phyloP scores from a whole-genome alignment of 1,284 basidiomycete species.

The Cronartium quercuum region DNA sequence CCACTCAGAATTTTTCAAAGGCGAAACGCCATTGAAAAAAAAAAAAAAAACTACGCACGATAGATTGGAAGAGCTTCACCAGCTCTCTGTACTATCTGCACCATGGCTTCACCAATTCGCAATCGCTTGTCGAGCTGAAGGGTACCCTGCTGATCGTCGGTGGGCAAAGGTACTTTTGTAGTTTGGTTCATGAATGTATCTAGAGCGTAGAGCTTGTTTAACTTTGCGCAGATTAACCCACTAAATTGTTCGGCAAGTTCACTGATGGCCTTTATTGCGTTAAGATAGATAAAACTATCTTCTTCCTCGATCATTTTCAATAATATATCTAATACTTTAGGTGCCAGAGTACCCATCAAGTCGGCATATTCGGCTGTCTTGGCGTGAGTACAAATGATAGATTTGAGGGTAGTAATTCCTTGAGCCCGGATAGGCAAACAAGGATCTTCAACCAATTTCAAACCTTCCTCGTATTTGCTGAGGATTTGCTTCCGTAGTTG shows the following conservation, averaged over 20 bases:
- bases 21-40: background rate
- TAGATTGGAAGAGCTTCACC: constrained; percentile 65
- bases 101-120: constrained; percentile 81
- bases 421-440: constrained; percentile 92
- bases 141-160: constrained; percentile 1
- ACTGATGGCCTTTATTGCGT: constrained; percentile 80
- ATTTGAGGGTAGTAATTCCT: constrained; percentile 71
- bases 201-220: constrained; percentile 59
- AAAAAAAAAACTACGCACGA: constrained; percentile 54
- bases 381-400: constrained; percentile 58
- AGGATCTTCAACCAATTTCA: constrained; percentile 81
- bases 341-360: constrained; percentile 61
- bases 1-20: background rate
- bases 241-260: constrained; percentile 71
- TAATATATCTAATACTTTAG: constrained; percentile 80
- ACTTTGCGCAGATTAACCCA: constrained; percentile 61
- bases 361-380: constrained; percentile 45
- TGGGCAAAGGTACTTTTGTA: constrained; percentile 24
- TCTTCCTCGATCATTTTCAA: constrained; percentile 79
- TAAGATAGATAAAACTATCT: constrained; percentile 90
- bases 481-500: background rate
- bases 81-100: constrained; percentile 67
- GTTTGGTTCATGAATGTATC: constrained; percentile 50
- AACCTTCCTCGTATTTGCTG: constrained; percentile 69
- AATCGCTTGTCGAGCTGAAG: constrained; percentile 69